phyloP scores from a whole-genome alignment of 1,284 basidiomycete species.

The Thecaphora thlaspeos region DNA sequence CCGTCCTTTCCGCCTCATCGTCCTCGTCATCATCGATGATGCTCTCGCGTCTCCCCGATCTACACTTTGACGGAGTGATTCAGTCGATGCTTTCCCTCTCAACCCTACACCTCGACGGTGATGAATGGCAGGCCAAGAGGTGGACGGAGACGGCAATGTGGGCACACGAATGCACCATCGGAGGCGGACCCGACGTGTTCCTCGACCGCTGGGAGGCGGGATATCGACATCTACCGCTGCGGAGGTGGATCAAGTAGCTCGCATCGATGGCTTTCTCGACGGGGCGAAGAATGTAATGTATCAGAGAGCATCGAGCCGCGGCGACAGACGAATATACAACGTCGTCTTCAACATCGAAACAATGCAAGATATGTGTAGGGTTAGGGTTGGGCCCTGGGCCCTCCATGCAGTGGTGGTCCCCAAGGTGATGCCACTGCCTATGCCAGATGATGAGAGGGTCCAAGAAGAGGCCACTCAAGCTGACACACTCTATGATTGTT shows the following conservation, averaged over 20 bases:
- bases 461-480: too few species aligned
- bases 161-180: conserved; percentile 47
- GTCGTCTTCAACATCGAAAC: too few species aligned
- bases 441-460: too few species aligned
- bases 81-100: conserved; percentile 39
- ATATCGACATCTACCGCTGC: conserved; percentile 23
- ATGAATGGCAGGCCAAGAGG: neutral
- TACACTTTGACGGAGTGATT: conserved; percentile 48
- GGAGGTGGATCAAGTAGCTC: conserved; percentile 15
- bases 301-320: too few species aligned
- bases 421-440: too few species aligned
- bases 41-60: conserved; percentile 31
- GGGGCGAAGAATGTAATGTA: too few species aligned
- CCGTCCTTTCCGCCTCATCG: conserved; percentile 4
- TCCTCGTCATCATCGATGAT: conserved; percentile 1
- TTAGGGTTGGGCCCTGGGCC: too few species aligned
- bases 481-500: too few species aligned
- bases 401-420: too few species aligned
- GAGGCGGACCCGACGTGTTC: conserved; percentile 45
- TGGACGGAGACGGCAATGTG: conserved; percentile 43
- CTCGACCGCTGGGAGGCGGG: conserved; percentile 42
- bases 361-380: too few species aligned
- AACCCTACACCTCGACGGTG: conserved; percentile 3
- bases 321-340: too few species aligned
- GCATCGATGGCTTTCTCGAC: too few species aligned